Base-by-base conservation (phyloP, 2,329 filamentous ascomycete genomes). In the Scleromitrula shiraiana region DNA sequence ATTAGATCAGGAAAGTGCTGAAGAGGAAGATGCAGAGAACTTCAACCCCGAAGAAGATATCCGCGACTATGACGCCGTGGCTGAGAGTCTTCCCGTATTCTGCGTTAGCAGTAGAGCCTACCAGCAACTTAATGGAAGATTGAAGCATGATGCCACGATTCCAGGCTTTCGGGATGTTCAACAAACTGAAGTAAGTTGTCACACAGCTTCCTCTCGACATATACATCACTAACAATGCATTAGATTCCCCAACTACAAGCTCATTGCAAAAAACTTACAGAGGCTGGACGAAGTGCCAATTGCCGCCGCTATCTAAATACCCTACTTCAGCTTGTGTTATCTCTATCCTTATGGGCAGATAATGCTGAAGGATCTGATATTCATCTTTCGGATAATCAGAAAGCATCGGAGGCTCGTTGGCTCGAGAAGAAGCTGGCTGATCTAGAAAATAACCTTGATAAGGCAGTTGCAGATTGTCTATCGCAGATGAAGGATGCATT, bases 21-120 rank as follows among this genome's bases (percentile, higher is more conserved):
- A 68, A 3, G 73, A 78, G 51, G 68, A 76, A 53, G 70, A 81
- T 37, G 75, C 75, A 17, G 70, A 68, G 1, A 68, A 68, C 7
- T 80, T 80, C 54, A 65, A 81, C 52, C 75, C 76, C 0, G 70
- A 75, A 2, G 58, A 71, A n/a, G 73, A 80, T 6, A 37, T 68
- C 2, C 70, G 77, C 8, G 72, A 83, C 55, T 84, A 84, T 44
- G 70, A 76, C 0, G 63, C 76, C 36, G 70, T 83, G 7, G 78
- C 76, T 0, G 62, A 62, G 7, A 68, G 67, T 0, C 66, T 85
- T 0, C 74, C 78, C 0, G 79, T 85, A 2, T 85, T 83, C 57
- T 84, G 80, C 52, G 76, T 84, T 14, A 80, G 76, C 49, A 77
- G 75, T 39, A 67, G 75, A 37, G 79, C 74, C 0, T 85, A 82